phyloP scores from a whole-genome alignment of 163 green algal genomes.

The Scenedesmus sp. region DNA sequence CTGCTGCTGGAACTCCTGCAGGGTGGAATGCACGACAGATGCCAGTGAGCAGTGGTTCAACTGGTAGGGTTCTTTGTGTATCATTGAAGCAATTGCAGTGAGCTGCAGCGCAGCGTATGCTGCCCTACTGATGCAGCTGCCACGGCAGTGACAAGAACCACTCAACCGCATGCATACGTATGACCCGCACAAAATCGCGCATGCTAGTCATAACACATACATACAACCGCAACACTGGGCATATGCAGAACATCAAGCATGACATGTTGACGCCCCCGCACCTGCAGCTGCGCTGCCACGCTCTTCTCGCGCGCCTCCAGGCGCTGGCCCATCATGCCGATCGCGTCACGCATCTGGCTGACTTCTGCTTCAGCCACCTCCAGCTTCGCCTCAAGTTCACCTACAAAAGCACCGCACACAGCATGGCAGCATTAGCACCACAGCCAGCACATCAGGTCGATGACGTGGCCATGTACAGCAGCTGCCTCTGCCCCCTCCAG shows the following conservation, averaged over 20 bases:
- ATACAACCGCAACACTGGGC: too few species aligned
- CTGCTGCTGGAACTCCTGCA: constrained; percentile 43
- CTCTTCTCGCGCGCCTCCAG: constrained; percentile 35
- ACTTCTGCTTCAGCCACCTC: constrained; percentile 38
- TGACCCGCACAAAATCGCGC: too few species aligned
- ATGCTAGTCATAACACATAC: too few species aligned
- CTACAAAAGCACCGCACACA: not conserved
- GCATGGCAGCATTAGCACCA: not conserved
- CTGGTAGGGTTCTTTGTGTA: not conserved
- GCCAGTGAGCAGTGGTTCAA: too few species aligned
- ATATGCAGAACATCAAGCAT: not conserved
- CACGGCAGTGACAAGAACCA: too few species aligned
- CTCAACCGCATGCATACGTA: too few species aligned
- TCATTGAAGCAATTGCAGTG: not conserved
- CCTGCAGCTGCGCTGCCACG: constrained; percentile 40
- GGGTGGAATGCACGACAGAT: not conserved
- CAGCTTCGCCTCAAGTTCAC: constrained; percentile 18
- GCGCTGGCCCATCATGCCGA: constrained; percentile 32
- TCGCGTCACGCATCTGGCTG: constrained; percentile 33
- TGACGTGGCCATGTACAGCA: too few species aligned
- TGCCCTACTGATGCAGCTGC: too few species aligned
- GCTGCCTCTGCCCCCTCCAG: too few species aligned
- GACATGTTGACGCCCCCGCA: not conserved
- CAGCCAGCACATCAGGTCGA: not conserved
- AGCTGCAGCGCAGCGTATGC: not conserved